Base-by-base conservation (phyloP, 352 stramenopile genomes). In the Phytophthora idaei region DNA sequence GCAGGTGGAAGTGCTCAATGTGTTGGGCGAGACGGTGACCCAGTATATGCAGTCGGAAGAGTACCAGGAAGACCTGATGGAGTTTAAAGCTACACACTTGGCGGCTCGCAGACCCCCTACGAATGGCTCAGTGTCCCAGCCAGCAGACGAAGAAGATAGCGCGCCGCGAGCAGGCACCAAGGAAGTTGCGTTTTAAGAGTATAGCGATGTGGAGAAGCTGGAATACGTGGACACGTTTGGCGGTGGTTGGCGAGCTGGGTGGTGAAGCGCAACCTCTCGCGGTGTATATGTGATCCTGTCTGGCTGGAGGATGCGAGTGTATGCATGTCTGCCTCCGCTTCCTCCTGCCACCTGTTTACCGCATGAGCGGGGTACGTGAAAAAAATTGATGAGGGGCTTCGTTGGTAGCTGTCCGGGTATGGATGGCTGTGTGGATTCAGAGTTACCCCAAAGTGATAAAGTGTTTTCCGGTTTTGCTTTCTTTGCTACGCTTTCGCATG, bases 11-110 rank as follows among this genome's bases (percentile, higher is more conserved):
- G 88, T 96, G 36, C 74, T 96, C 29, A 92, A 90, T 50, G 87
- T 96, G 17, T 75, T 96, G n/a, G 89, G 85, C 28, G 86, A 94
- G 75, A 95, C 89, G 1, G 87, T 90, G 52, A 95, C 89, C 32
- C 83, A 93, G 69, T 96, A 96, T 80, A 96, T 96, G 89, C 85
- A 88, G 48, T 94, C 85, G 36, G 75, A 81, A 14, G 85, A 90
- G 27, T 96, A 93, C 58, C 78, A 88, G 39, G 83, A 90, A 57
- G 88, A 95, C 37, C 70, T 93, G 28, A 67, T 74, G 12, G 76
- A 89, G 57, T 92, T 90, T 68, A 90, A 90, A 63, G 65, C 82
- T 28, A 60, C 76, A 52, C 67, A 80, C 17, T 48, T 53, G 28
- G 59, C 56, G 8, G 57, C 46, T 44, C 68, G 68, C 29, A 71